phyloP scores from a whole-genome alignment of 164 flowering plant genomes.

The Saururus chinensis region DNA sequence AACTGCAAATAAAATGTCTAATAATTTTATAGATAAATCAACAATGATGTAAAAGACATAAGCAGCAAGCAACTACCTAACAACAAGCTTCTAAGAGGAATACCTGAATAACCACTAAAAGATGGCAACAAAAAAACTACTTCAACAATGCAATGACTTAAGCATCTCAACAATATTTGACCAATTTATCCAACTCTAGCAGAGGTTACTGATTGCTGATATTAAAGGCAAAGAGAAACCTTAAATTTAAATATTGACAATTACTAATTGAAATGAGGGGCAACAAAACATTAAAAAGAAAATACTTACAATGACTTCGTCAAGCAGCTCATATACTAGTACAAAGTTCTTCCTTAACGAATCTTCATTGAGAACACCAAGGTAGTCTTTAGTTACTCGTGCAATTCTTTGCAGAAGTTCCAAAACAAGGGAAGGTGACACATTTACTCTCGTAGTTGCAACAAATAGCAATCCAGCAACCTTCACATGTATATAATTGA shows the following conservation, averaged over 20 bases:
- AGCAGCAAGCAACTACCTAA: not conserved
- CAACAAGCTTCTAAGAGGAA: too few species aligned
- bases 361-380: slow-evolving; percentile 93
- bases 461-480: slow-evolving; percentile 87
- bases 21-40: too few species aligned
- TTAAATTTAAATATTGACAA: too few species aligned
- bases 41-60: not conserved
- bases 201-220: not conserved
- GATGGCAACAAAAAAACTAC: too few species aligned
- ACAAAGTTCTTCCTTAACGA: slow-evolving; percentile 89
- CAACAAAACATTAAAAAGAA: not conserved
- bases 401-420: slow-evolving; percentile 95
- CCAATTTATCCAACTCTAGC: not conserved
- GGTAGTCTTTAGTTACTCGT: slow-evolving; percentile 88
- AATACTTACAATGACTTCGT: slow-evolving; percentile 89
- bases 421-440: slow-evolving; percentile 80
- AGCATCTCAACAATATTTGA: not conserved
- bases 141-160: too few species aligned
- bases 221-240: not conserved
- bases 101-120: too few species aligned
- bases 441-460: slow-evolving; percentile 87
- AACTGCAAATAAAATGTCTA: not conserved
- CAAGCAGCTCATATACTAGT: slow-evolving; percentile 92
- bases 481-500: slow-evolving; percentile 96
- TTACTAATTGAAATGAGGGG: not conserved